Base-by-base conservation (phyloP, 768 basidiomycete genomes). In the Kwoniella heveanensis region DNA sequence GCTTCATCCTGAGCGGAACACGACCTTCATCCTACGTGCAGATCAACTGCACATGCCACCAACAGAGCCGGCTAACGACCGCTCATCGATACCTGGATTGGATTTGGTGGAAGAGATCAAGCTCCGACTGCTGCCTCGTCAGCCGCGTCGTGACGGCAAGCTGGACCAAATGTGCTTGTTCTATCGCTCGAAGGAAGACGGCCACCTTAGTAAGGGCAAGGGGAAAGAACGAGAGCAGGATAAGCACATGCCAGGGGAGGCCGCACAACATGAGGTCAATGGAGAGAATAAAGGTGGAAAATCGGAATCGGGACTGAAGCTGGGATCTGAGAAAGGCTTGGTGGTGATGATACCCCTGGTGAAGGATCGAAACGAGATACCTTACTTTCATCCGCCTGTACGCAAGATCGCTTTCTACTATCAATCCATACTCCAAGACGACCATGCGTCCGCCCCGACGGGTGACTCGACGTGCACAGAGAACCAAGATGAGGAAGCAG, bases 1-100 rank as follows among this genome's bases (percentile, higher is more conserved):
- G 7, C 85, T 89, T 37, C 92, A 95, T 74, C 94, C 94, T 6
- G 94, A 97, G 74, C 91, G 91, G 77, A 95, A 94, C 74, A 92
- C 91, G 0, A 89, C 90, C 0, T 84, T 95, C 26, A 95, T 97
- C 60, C 82, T 97, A 19, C 86, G 94, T 1, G 90, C 92, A 0
- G 90, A 95, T n/a, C n/a, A n/a, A n/a, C n/a, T n/a, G n/a, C n/a
- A n/a, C 84, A 2, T 53, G 90, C 21, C 74, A 77, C 6, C 70
- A 7, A 12, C 39, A 21, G 44, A 2, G 21, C 7, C 22, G 21
- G 22, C 46, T n/a, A 48, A 39, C 39, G 51, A n/a, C 29, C 48
- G 39, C 17, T 26, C 62, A 84, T 39, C 32, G 1, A 66, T 49
- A 19, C 22, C 81, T 1, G 83, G 80, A 0, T 73, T 83, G 26